A percentile compares a stretch with the other conserved stretches of the same genome.
Conservation (phyloP, 1,284 basidiomycete species). For the Cerioporus squamosus region DNA sequence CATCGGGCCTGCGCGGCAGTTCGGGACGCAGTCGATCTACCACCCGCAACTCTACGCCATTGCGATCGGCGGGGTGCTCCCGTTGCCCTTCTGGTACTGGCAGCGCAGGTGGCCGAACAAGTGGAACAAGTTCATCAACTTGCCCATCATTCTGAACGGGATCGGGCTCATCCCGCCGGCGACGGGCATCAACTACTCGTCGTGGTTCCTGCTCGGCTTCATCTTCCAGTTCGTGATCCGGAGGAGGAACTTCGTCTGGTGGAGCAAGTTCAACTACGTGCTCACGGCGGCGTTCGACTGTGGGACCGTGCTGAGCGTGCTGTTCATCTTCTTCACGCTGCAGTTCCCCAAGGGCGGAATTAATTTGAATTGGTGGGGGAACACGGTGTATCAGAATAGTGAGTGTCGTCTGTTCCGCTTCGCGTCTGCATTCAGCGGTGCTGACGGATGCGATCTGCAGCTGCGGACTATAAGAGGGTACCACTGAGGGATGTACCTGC, state of each 20-base stretch:
- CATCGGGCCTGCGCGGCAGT: constrained; percentile 86
- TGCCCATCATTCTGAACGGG: constrained; percentile 85
- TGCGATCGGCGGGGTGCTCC: constrained; percentile 78
- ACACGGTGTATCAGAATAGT: constrained; percentile 67
- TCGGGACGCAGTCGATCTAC: constrained; percentile 77
- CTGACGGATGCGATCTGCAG: constrained; percentile 7
- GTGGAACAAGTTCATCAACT: constrained; percentile 80
- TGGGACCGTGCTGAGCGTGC: constrained; percentile 40
- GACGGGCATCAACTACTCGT: constrained; percentile 92
- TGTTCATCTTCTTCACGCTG: constrained; percentile 89
- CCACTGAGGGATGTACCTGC: constrained; percentile 19
- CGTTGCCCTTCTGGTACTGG: constrained; percentile 87
- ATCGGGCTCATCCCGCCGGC: constrained; percentile 86
- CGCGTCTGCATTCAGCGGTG: not conserved
- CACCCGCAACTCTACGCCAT: constrained; percentile 84
- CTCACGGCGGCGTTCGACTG: constrained; percentile 82
- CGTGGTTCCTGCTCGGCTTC: constrained; percentile 88
- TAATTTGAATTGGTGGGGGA: constrained; percentile 87
- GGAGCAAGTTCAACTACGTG: constrained; percentile 94
- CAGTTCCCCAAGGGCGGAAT: constrained; percentile 75
- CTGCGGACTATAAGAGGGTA: constrained; percentile 22
- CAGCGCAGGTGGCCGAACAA: constrained; percentile 76
- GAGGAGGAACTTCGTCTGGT: constrained; percentile 87
- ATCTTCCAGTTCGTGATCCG: constrained; percentile 91
- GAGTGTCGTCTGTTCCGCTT: constrained; percentile 28